These are phyloP conservation scores for Rhizophora mangle DNA, from an alignment of 345 rosid species.

Conservation along the genomic window DNA sequence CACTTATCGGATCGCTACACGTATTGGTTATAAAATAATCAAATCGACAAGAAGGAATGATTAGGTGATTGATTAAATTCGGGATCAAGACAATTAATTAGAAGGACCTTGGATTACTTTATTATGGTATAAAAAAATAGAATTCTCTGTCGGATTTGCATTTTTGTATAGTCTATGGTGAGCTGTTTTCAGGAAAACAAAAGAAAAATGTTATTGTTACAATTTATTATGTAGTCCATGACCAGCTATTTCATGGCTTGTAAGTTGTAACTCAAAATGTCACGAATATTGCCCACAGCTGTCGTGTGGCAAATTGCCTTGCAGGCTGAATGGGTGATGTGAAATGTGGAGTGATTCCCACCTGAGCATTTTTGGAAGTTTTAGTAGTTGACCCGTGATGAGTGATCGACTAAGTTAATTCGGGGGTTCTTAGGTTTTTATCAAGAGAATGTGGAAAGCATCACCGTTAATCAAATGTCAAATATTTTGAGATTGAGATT, in stretches of 20 bases:
- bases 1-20: not conserved
- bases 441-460: not conserved
- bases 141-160: no score
- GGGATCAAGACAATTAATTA: not conserved
- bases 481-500: not conserved
- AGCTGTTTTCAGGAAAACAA: no score
- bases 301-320: not conserved
- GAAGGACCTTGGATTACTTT: not conserved
- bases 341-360: not conserved
- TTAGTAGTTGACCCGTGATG: not conserved
- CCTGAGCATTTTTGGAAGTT: not conserved
- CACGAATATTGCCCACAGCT: not conserved
- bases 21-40: slow-evolving; percentile 9
- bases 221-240: no score
- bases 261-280: not conserved
- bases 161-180: no score
- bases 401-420: no score
- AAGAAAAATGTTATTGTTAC: no score
- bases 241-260: no score
- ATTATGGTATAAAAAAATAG: no score
- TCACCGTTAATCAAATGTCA: not conserved
- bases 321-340: not conserved
- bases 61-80: not conserved
- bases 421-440: no score
- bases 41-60: not conserved